Evolutionary conservation across 306 rosid genomes (phyloP).

Genomic region (Senna tora): DNA sequence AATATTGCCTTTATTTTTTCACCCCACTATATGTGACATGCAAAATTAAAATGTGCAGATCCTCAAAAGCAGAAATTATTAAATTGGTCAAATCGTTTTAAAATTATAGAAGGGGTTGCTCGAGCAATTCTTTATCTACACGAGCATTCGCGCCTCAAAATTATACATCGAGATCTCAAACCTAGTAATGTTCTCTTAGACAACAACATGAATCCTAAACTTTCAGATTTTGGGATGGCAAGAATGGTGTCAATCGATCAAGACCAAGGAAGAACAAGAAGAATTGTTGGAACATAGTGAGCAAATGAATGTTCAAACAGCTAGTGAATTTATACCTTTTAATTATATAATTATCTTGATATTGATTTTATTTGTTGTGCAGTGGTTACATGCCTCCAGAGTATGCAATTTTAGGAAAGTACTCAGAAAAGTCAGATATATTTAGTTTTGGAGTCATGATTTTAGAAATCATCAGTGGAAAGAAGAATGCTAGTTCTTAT

Average conservation of each 20-base stretch:
- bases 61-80: slow-evolving; percentile 10
- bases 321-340: too few relatives aligned
- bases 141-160: slow-evolving; percentile 46
- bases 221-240: slow-evolving; percentile 57
- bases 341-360: too few relatives aligned
- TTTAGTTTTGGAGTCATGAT: not conserved
- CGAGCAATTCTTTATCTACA: slow-evolving; percentile 51
- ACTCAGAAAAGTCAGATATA: too few relatives aligned
- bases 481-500: not conserved
- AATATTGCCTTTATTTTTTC: too few relatives aligned
- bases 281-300: slow-evolving; percentile 55
- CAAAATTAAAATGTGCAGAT: slow-evolving; percentile 27
- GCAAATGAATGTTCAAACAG: too few relatives aligned
- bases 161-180: slow-evolving; percentile 52
- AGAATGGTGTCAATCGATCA: slow-evolving; percentile 37
- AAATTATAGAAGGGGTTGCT: slow-evolving; percentile 44
- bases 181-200: slow-evolving; percentile 50
- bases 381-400: not conserved
- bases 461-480: not conserved
- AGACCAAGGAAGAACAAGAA: slow-evolving; percentile 36
- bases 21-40: too few relatives aligned
- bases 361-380: too few relatives aligned
- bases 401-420: too few relatives aligned
- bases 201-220: slow-evolving; percentile 43
- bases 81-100: slow-evolving; percentile 35